Evolutionary conservation across 805 yeast species (phyloP).

Genomic region (Ogataea saltuana): DNA sequence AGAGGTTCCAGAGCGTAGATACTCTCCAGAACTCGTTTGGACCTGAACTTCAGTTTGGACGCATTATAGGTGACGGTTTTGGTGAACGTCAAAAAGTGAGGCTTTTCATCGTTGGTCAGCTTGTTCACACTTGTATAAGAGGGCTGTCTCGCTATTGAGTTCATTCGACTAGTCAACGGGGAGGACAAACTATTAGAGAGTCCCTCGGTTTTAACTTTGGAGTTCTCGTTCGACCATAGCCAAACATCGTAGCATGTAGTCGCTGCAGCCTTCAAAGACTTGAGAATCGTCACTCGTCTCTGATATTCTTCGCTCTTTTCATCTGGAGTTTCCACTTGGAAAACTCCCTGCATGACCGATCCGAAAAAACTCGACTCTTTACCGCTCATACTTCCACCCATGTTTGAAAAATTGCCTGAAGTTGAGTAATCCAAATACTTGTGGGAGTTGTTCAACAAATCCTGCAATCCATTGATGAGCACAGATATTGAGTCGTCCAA

Average conservation of each 20-base stretch:
- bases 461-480: constrained; percentile 62
- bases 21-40: constrained; percentile 64
- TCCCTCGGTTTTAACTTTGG: constrained; percentile 22
- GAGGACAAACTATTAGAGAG: constrained; percentile 11
- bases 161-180: constrained; percentile 20
- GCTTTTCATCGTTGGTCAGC: constrained; percentile 19
- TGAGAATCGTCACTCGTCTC: constrained; percentile 56
- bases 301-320: constrained; percentile 50
- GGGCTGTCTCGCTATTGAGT: constrained; percentile 14
- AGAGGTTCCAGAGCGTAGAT: constrained; percentile 67
- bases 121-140: constrained; percentile 6
- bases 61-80: constrained; percentile 49
- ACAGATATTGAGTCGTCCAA: constrained; percentile 45
- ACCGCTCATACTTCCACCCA: constrained; percentile 13
- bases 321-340: constrained; percentile 66
- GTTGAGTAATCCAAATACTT: constrained; percentile 40
- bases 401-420: constrained; percentile 21
- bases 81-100: constrained; percentile 26
- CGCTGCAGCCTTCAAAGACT: constrained; percentile 63
- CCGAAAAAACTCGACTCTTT: constrained; percentile 59
- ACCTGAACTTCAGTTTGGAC: constrained; percentile 64
- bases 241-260: constrained; percentile 62
- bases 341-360: constrained; percentile 74
- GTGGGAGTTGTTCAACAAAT: constrained; percentile 59
- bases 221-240: constrained; percentile 60